Percentiles rank a stretch among this genome's conserved stretches.
Evolutionary conservation across 164 flowering plant genomes (phyloP).

Genomic region (Macadamia tetraphylla): DNA sequence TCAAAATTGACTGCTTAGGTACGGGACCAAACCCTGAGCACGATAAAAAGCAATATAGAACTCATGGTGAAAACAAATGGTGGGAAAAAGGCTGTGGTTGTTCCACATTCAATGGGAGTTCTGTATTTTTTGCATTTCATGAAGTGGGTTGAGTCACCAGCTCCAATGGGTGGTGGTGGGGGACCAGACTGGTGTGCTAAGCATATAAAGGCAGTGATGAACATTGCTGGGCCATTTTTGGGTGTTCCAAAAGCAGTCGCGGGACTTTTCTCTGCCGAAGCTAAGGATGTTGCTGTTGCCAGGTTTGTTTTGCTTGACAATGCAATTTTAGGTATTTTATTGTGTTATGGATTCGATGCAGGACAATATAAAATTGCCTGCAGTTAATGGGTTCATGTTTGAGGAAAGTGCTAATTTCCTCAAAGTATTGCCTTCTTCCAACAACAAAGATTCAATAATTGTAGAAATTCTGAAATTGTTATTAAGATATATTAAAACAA

Average conservation of each 20-base stretch:
- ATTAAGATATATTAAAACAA: no score
- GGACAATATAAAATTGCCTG: neutral
- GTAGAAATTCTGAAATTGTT: no score
- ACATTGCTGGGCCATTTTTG: slow-evolving; percentile 29
- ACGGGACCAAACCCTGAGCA: slow-evolving; percentile 58
- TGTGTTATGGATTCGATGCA: neutral
- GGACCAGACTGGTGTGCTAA: slow-evolving; percentile 71
- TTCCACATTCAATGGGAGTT: slow-evolving; percentile 86
- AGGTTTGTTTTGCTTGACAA: slow-evolving; percentile 37
- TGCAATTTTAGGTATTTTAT: neutral
- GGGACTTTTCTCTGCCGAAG: slow-evolving; percentile 29
- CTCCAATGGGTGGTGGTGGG: slow-evolving; percentile 88
- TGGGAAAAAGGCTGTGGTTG: slow-evolving; percentile 57
- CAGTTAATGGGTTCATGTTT: no score
- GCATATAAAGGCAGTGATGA: slow-evolving; percentile 75
- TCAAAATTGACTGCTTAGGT: slow-evolving; percentile 29
- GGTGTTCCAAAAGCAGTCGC: slow-evolving; percentile 30
- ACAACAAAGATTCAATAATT: no score
- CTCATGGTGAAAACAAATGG: slow-evolving; percentile 67
- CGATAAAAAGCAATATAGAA: slow-evolving; percentile 68
- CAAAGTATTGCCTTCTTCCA: no score
- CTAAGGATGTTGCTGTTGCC: slow-evolving; percentile 81
- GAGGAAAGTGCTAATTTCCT: no score
- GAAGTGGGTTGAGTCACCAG: slow-evolving; percentile 87
- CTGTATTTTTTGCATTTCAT: slow-evolving; percentile 69